These are phyloP conservation scores for Fusarium papillatum DNA, from an alignment of 2,329 filamentous ascomycete species.

Conservation along the genomic window DNA sequence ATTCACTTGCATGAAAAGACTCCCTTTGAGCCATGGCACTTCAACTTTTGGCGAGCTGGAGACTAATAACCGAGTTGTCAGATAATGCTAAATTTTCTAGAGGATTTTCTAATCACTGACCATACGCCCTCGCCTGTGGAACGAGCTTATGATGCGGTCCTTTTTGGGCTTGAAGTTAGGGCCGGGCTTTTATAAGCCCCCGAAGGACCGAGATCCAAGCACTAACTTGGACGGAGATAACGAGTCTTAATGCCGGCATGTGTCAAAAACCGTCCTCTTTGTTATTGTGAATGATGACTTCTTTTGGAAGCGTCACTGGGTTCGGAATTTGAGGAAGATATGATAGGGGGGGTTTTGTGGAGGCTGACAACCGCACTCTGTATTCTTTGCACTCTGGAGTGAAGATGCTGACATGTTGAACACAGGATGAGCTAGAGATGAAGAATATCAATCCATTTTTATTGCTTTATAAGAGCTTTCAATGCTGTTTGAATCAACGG, in stretches of 20 bases:
- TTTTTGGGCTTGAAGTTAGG: not conserved
- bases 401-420: not conserved
- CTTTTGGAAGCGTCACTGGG: not conserved
- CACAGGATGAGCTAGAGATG: not conserved
- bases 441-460: not conserved
- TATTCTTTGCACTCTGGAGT: no score
- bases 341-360: not conserved
- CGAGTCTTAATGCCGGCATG: not conserved
- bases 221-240: not conserved
- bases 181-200: not conserved
- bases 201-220: not conserved
- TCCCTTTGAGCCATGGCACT: not conserved
- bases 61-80: not conserved
- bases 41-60: not conserved
- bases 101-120: not conserved
- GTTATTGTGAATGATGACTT: not conserved
- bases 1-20: not conserved
- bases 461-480: not conserved
- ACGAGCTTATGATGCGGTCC: not conserved
- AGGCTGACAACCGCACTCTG: no score
- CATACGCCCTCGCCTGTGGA: not conserved
- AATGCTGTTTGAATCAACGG: accelerated
- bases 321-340: not conserved
- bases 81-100: accelerated
- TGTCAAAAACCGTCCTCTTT: not conserved